Conservation (phyloP, 139 green algal species). For the Desmodesmus armatus region DNA sequence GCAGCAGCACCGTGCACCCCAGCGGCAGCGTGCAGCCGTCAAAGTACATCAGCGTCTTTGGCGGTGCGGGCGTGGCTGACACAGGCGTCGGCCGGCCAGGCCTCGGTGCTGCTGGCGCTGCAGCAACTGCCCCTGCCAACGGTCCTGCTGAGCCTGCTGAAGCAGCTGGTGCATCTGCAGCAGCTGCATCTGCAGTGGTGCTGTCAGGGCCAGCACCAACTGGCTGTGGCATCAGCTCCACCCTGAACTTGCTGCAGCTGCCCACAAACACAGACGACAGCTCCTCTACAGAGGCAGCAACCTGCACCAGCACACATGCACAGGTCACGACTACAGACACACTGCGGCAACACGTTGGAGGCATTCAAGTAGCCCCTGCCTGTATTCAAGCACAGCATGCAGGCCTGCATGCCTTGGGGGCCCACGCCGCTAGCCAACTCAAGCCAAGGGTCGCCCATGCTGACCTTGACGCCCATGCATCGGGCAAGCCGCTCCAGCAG, state of each 20-base stretch:
- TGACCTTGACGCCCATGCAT: slow-evolving; percentile 68
- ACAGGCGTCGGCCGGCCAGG: slow-evolving; percentile 18
- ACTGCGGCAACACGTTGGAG: too few relatives aligned
- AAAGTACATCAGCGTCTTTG: slow-evolving; percentile 81
- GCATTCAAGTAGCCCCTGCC: too few relatives aligned
- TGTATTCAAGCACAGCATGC: not conserved
- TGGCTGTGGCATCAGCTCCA: slow-evolving; percentile 58
- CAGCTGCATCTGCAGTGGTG: slow-evolving; percentile 8
- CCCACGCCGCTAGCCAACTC: not conserved
- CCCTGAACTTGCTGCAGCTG: slow-evolving; percentile 71
- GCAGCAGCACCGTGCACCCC: slow-evolving; percentile 83
- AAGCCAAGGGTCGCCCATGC: too few relatives aligned
- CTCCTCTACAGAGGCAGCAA: slow-evolving; percentile 63
- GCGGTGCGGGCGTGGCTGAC: not conserved
- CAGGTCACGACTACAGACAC: not conserved
- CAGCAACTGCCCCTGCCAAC: not conserved
- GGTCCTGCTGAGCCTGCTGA: not conserved
- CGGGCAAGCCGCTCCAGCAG: slow-evolving; percentile 79
- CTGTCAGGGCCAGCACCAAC: not conserved
- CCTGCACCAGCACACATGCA: slow-evolving; percentile 41
- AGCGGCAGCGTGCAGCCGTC: slow-evolving; percentile 74
- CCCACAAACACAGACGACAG: slow-evolving; percentile 60
- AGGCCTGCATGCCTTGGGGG: not conserved
- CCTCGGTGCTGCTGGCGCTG: not conserved
- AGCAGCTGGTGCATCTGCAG: slow-evolving; percentile 13